Conservation (phyloP, 2,329 filamentous ascomycete genomes). For the Ciborinia camelliae region DNA sequence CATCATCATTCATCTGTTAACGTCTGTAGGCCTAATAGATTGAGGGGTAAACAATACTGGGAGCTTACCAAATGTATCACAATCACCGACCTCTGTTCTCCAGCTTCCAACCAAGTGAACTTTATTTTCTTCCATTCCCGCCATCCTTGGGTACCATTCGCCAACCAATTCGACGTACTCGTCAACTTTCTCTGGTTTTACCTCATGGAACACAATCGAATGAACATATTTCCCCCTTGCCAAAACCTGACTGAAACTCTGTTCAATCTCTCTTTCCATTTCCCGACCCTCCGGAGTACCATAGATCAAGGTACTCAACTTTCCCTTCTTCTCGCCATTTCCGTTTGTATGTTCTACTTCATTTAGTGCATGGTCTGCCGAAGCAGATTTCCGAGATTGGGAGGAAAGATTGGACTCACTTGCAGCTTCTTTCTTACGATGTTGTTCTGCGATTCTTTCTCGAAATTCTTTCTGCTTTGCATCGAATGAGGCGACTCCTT, state of each 20-base stretch:
- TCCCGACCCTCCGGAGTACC: constrained; percentile 93
- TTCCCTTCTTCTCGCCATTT: constrained; percentile 64
- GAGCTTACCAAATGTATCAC: constrained; percentile 84
- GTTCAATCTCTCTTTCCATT: constrained; percentile 92
- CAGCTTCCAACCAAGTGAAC: constrained; percentile 96
- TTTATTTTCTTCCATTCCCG: constrained; percentile 79
- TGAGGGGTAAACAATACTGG: neutral
- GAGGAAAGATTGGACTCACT: constrained; percentile 57
- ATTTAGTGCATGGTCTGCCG: constrained; percentile 55
- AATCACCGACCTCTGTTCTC: constrained; percentile 96
- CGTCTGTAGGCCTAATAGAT: neutral
- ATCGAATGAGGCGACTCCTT: constrained; percentile 73
- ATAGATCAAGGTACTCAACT: constrained; percentile 87
- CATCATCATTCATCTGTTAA: constrained; percentile 21
- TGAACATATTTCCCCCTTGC: constrained; percentile 98
- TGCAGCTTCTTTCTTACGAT: constrained; percentile 72
- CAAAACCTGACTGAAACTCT: constrained; percentile 91
- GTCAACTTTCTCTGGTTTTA: constrained; percentile 92
- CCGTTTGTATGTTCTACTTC: constrained; percentile 56
- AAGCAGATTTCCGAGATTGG: constrained; percentile 36
- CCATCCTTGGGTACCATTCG: constrained; percentile 88
- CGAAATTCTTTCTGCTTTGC: constrained; percentile 83
- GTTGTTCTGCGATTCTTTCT: constrained; percentile 70
- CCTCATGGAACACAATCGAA: constrained; percentile 93
- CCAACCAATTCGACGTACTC: constrained; percentile 91